Evolutionary conservation across 768 basidiomycete species (phyloP), one percentile per base, ranked within the genome.

Genomic region (Boletus rufocinnamomeus): DNA sequence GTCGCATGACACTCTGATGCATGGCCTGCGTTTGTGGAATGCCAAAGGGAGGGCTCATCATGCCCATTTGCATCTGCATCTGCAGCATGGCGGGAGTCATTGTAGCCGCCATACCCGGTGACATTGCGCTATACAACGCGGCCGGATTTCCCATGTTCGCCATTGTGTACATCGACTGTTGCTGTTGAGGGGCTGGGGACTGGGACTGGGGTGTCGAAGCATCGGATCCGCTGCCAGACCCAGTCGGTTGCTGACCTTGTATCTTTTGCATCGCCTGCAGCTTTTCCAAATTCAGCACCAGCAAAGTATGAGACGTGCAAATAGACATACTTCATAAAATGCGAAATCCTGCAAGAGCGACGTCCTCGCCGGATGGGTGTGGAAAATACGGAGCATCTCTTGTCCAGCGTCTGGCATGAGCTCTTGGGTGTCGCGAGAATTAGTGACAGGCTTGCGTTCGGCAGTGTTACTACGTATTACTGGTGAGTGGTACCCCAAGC

Each of bases 371-470:
- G 93, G 93, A 69, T 97, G 95, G 1, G 89, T 88, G 62, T 93
- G 85, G 81, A 98, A 96, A 67, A 98, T 98, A 49, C 91, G 84
- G 38, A 99, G 81, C 87, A 98, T 96, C 72, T 98, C 96, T 71
- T 92, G 88, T 0, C 97, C 97, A 21, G 95, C 95, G 65, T 98
- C 96, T 28, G 94, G 93, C 46, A 95, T 84, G 16, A 98, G 80
- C 69, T 98, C 97, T 72, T 98, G 97, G 3, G 97, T 98, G 71
- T 99, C 97, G 61, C 97, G 85, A 9, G 95, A 97, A 67, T 97
- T 97, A 2, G 97, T 99, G 56, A 99, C 96, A 2, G 97, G 96
- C 75, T 98, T 99, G 67, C 93, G 87, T 74, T 99, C 97, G 68
- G 93, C 93, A 6, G 96, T 98, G 75, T 99, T 98, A 72, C 93